Percentiles rank a stretch among this genome's conserved stretches.
These are phyloP conservation scores for Colletotrichum tabaci DNA, from an alignment of 2,329 filamentous ascomycete species.

Conservation along the genomic window DNA sequence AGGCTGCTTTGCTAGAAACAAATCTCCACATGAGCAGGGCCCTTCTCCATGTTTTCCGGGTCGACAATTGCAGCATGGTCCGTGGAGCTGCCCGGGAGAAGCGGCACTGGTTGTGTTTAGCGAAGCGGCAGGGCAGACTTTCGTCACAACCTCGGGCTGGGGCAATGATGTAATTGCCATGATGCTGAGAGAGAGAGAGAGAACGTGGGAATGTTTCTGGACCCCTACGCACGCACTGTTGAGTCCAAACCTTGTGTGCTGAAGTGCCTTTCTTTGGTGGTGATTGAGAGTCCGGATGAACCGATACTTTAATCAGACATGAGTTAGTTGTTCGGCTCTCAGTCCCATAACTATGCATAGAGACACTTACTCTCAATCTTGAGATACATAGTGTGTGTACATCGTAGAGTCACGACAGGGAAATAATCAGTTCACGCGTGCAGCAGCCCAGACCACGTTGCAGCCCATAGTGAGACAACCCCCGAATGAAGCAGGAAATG, in stretches of 20 bases:
- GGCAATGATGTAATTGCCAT: no score
- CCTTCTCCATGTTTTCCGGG: neutral
- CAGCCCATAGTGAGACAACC: neutral
- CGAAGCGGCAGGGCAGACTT: neutral
- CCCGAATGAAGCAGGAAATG: neutral
- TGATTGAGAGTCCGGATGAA: no score
- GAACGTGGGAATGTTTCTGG: no score
- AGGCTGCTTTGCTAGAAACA: no score
- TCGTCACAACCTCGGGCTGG: no score
- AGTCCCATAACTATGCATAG: neutral
- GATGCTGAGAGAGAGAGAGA: no score
- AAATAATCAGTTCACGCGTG: neutral
- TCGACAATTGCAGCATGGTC: neutral
- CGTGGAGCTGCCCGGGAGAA: neutral
- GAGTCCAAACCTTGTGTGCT: no score
- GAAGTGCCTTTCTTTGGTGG: no score
- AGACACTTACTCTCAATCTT: neutral
- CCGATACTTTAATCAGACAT: no score
- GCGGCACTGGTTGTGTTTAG: neutral
- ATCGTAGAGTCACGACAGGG: neutral
- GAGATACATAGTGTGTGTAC: no score
- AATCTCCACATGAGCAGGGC: conserved; percentile 1
- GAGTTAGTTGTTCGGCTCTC: no score
- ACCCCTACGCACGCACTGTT: no score
- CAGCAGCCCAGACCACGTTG: neutral